A percentile compares a stretch with the other conserved stretches of the same genome.
Evolutionary conservation across 345 rosid species (phyloP).

Genomic region (Iberis pinnata): DNA sequence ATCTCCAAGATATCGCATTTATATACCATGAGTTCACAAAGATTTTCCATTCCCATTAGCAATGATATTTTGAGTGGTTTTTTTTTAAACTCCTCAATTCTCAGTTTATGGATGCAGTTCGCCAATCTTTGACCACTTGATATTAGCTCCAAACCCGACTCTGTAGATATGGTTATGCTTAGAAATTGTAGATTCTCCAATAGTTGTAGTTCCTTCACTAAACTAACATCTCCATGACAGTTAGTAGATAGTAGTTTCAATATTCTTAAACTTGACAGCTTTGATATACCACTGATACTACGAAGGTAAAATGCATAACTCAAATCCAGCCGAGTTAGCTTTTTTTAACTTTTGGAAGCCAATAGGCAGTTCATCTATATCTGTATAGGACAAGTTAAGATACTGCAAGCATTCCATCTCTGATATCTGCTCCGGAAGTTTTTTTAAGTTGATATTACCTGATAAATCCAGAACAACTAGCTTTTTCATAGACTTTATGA

Average conservation of each 20-base stretch:
- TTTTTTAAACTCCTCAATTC: no score
- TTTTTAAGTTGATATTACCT: neutral
- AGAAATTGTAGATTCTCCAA: neutral
- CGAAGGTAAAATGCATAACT: neutral
- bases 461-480: slow-evolving; percentile 34
- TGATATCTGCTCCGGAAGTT: slow-evolving; percentile 21
- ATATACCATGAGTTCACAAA: no score
- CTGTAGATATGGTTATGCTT: neutral
- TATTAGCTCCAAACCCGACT: neutral
- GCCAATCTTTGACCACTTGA: neutral
- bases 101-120: neutral
- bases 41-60: no score
- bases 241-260: neutral
- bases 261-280: neutral
- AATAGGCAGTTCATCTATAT: neutral
- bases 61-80: no score
- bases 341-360: slow-evolving; percentile 9
- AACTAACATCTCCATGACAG: neutral
- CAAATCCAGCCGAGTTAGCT: slow-evolving; percentile 11
- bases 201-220: slow-evolving; percentile 5
- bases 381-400: slow-evolving; percentile 15
- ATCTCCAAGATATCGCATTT: no score
- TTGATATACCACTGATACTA: neutral
- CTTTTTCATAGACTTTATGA: slow-evolving; percentile 24
- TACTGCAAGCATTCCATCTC: slow-evolving; percentile 12